These are phyloP conservation scores for Ogataea philodendri DNA, from an alignment of 805 yeast genomes.

Conservation along the genomic window DNA sequence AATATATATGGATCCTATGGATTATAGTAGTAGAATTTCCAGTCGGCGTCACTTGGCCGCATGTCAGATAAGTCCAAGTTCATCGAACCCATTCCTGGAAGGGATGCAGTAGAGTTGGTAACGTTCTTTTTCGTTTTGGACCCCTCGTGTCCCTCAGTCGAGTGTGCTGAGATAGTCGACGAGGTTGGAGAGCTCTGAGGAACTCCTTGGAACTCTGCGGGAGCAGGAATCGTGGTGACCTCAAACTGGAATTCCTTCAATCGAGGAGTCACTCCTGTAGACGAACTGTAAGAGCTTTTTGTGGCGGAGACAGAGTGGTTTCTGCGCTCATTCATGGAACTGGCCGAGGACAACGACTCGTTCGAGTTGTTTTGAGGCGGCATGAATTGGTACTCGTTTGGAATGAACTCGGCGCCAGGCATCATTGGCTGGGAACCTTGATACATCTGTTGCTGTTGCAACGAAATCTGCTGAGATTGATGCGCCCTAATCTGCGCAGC, in stretches of 20 bases:
- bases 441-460: slow-evolving; percentile 17
- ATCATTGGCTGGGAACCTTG: slow-evolving; percentile 3
- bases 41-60: slow-evolving; percentile 12
- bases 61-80: background rate
- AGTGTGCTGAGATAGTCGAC: slow-evolving; percentile 25
- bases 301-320: slow-evolving; percentile 1
- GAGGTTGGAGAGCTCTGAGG: slow-evolving; percentile 17
- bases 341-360: slow-evolving; percentile 14
- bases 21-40: slow-evolving; percentile 19
- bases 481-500: slow-evolving; percentile 23
- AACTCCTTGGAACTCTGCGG: background rate
- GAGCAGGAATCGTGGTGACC: slow-evolving; percentile 16
- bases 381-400: slow-evolving; percentile 2
- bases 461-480: slow-evolving; percentile 21
- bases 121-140: slow-evolving; percentile 1
- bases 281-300: background rate
- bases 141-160: slow-evolving; percentile 12
- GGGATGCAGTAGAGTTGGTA: background rate
- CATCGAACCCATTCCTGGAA: slow-evolving; percentile 11
- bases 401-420: slow-evolving; percentile 1
- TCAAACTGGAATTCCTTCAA: slow-evolving; percentile 22
- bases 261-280: slow-evolving; percentile 19
- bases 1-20: slow-evolving; percentile 10
- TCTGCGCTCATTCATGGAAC: slow-evolving; percentile 1
- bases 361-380: slow-evolving; percentile 11